Evolutionary conservation across 495 filamentous ascomycete genomes (phyloP), one percentile per base, ranked within the genome.

Genomic region (Penicilliopsis zonata): DNA sequence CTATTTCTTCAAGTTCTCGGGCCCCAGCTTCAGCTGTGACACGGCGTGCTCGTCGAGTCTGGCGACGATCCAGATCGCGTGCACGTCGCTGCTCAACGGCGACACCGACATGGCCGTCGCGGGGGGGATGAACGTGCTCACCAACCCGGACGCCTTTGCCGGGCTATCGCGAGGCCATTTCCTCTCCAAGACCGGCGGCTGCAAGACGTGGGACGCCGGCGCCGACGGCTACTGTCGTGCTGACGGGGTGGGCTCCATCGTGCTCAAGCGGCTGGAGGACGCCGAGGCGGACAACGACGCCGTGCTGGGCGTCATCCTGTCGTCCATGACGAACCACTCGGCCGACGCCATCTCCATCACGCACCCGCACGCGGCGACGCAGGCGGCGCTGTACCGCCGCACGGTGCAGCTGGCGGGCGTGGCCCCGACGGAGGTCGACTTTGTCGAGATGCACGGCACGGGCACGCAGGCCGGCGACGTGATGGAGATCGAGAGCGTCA

Each of bases 31-130:
- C 47, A 84, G 74, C 42, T 69, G 92, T 20, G 87, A 95, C 49
- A 93, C 87, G 1, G 87, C 87, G 12, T 95, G 87, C 50, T 92
- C 82, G 9, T 92, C 80, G 13, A 83, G 78, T 47, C 66, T 86
- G 3, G 81, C 85, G 7, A 83, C 85, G 6, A 76, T 94, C 37
- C 82, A 90, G 38, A 62, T 88, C 3, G 86, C 86, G 12, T 87
- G 86, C 54, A 83, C 79, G 18, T 70, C 85, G 0, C 65, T 93
- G 3, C 84, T 80, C 72, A 70, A 69, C 1, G 78, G 80, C 29
- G 82, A 92, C 43, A 87, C 83, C 47, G 80, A 93, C 50, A 80
- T 84, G 24, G 86, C 84, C 5, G 70, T 88, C 10, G 77, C 82
- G 27, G 86, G 87, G 34, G 87, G 87, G 42, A 68, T 84, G 13